Evolutionary conservation across 805 yeast species (phyloP), one percentile per base, ranked within the genome.

Genomic region (Maudiozyma serrabonitensis): DNA sequence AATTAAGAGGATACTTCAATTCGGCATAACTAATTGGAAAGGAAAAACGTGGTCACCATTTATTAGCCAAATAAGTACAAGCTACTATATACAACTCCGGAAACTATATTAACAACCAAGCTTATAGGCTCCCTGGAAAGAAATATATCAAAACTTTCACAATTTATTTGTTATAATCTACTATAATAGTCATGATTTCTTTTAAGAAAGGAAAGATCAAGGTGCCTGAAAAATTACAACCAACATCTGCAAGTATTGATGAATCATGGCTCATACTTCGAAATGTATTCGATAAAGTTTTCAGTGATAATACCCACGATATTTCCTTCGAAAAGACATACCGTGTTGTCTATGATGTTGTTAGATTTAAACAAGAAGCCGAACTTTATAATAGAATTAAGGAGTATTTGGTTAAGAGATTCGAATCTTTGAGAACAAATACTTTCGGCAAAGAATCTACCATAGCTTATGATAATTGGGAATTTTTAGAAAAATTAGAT

Each of bases 251-350:
- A 8, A 84, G 80, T 56, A 84, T 82, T 53, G 82, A 80, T 16
- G 74, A 77, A 46, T 72, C 84, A 0, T 88, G 96, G 95, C 59
- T 60, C 1, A 70, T 78, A 0, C 69, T 89, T 19, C 67, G 82
- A 7, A 70, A 75, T 38, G 95, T 96, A 19, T 82, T 89, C 35
- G 67, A 61, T 15, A 84, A 83, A 56, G 89, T 90, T 49, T 84
- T 81, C 59, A 72, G 74, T 41, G 81, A 85, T 56, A 79, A 84
- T 59, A 89, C 89, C 7, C 78, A 86, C 3, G 75, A 77, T 50
- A 69, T 89, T 26, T 84, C 93, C 1, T 89, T 87, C 61, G 96
- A 89, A 58, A 87, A 82, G 55, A 72, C 89, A 0, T 90, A 90
- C 63, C 70, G 95, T 47, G 80, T 81, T 25, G 86, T 95, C 0